Evolutionary conservation across 805 yeast genomes (phyloP), one percentile per base, ranked within the genome.

Genomic region (Barnettozyma vustinii): DNA sequence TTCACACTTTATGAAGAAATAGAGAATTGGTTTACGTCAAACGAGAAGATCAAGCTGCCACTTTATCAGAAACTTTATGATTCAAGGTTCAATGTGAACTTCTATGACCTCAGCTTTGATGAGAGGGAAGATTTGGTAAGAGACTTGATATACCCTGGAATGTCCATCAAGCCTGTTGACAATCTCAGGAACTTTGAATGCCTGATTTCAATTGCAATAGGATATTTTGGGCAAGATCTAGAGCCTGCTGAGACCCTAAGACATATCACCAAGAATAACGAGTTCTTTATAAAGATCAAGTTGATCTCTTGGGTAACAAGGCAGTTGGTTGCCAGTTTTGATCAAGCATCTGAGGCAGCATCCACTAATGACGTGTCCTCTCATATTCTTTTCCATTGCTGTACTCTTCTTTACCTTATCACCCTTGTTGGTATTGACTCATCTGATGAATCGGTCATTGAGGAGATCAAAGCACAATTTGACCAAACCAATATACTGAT

Each of bases 1-100:
- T 65, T 68, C 12, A 49, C 59, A 1, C 59, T 77, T 16, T 50
- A 52, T 13, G 61, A 62, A 1, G 85, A 81, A 52, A 44, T 77
- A 15, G 67, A 70, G 9, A 72, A 74, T 35, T 77, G 81, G 81
- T 77, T 75, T 53, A 57, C 68, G 2, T 37, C 58, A 1, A 54
- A 62, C 4, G 74, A 70, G 37, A 42, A 55, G 40, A 15, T 8
- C 2, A 50, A 53, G 21, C 41, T 60, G 4, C n/a, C 25, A 1
- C 15, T 20, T 0, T 47, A 40, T 32, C 44, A 49, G 12, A 18
- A 13, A 2, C 9, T 36, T 2, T 56, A 51, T 30, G 41, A 44
- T 2, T 19, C 45, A 2, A 44, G 45, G 30, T 51, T 51, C 46
- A 32, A 35, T 18, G 25, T 27, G 3, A 50, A 47, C 12, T 60